Percentiles rank a stretch among this genome's conserved stretches.
Evolutionary conservation across 352 stramenopile genomes (phyloP).

Genomic region (Achlya hypogyna): DNA sequence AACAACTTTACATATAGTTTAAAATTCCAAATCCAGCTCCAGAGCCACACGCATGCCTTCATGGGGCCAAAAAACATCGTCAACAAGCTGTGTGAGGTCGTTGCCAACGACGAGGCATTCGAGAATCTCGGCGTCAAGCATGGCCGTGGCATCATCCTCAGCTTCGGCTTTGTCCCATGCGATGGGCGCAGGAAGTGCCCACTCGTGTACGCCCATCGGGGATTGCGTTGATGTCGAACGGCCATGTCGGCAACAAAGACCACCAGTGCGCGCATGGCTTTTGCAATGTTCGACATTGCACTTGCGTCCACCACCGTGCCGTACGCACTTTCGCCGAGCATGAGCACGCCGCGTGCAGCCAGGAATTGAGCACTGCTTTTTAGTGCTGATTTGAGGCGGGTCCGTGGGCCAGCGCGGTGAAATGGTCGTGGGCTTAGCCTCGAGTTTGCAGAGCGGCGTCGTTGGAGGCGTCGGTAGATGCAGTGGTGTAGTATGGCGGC

Average conservation of each 20-base stretch:
- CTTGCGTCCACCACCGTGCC: background rate
- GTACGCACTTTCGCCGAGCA: background rate
- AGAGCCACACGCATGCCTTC: background rate
- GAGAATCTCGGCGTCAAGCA: background rate
- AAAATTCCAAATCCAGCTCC: background rate
- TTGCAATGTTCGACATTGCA: background rate
- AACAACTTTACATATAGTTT: background rate
- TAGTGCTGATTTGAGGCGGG: background rate
- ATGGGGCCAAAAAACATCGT: background rate
- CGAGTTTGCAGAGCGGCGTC: background rate
- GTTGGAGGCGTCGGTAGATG: background rate
- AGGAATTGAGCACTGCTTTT: background rate
- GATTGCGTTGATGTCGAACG: background rate
- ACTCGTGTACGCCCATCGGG: background rate
- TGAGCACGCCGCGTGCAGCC: background rate
- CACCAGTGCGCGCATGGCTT: background rate
- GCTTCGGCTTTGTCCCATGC: background rate
- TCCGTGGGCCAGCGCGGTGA: background rate
- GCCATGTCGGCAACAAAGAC: background rate
- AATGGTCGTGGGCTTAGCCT: background rate
- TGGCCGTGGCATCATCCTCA: background rate
- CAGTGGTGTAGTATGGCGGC: background rate
- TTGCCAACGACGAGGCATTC: background rate
- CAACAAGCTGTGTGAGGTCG: background rate
- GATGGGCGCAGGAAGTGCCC: background rate